Base-by-base conservation (phyloP, 345 rosid species). In the Toxicodendron radicans region DNA sequence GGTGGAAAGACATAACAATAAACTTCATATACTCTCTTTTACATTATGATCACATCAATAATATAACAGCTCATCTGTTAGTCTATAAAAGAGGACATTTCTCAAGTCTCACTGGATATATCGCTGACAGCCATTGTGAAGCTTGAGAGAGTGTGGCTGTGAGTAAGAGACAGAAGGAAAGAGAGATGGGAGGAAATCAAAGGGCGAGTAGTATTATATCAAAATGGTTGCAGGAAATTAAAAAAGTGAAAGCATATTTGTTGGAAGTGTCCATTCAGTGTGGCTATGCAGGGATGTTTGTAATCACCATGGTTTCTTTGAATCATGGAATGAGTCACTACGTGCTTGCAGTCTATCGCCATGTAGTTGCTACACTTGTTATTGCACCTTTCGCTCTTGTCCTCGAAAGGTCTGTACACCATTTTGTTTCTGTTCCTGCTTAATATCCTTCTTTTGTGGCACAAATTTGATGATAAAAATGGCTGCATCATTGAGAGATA, bases 241-340 rank as follows among this genome's bases (percentile, higher is more conserved):
- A 74, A 45, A 89, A 82, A 51, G n/a, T 61, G 56, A 92, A 91
- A 64, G 96, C 94, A 35, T 89, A 83, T 78, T n/a, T 91, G 74
- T 95, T 91, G 3, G 88, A 91, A 17, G 68, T 90, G 73, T 91
- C 86, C 58, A 83, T 93, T 43, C 97, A 93, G 65, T 91, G 91
- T 71, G 98, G 98, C 41, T 93, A 84, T 65, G 87, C 97, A 18
- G 98, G 98, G 73, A 85, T 93, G 95, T 91, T 85, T 70, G 82
- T 93, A 30, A 77, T 93, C 21, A 68, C 88, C 53, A 80, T 85
- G 88, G 84, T 93, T 62, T 84, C 95, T 32, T 59, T 93, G 24
- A 88, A 88, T 59, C 88, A 74, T 72, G 98, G 98, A 54, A 84
- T 93, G 92, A 93, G 82, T 69, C 93, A 91, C 79, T 91, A 76